These are phyloP conservation scores for Colletotrichum euphorbiae DNA, from an alignment of 2,329 filamentous ascomycete genomes.

Conservation along the genomic window DNA sequence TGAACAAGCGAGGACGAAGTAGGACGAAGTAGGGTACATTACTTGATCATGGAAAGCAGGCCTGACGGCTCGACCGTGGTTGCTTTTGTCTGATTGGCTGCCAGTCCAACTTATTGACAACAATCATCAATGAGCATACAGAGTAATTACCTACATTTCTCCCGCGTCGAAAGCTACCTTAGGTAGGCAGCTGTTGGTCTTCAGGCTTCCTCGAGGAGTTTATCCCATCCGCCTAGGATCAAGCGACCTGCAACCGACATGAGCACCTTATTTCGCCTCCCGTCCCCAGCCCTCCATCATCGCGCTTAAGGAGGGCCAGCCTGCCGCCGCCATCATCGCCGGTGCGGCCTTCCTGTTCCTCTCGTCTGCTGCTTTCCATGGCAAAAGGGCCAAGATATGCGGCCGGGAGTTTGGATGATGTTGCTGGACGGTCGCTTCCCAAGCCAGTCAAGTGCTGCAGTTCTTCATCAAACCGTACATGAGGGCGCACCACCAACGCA, in stretches of 20 bases:
- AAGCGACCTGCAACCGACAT: constrained; percentile 25
- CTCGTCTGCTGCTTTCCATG: constrained; percentile 13
- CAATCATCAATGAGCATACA: no score
- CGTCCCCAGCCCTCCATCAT: neutral
- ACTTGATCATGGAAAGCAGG: neutral
- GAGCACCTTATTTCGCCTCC: neutral
- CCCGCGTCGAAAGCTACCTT: no score
- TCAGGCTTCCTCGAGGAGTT: no score
- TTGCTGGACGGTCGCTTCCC: constrained; percentile 31
- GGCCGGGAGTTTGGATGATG: constrained; percentile 28
- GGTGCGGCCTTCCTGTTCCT: neutral
- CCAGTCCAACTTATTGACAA: no score
- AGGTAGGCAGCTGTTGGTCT: no score
- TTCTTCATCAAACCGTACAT: constrained; percentile 36
- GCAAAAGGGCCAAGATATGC: constrained; percentile 24
- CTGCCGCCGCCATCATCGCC: constrained; percentile 2
- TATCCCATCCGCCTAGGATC: neutral
- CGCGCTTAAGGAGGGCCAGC: no score
- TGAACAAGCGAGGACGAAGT: no score
- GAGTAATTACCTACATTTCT: no score
- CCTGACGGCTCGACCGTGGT: neutral
- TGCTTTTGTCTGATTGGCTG: no score
- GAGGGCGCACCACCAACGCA: constrained; percentile 11
- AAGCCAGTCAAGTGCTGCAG: constrained; percentile 22
- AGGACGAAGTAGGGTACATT: no score